These are phyloP conservation scores for Camelina neglecta DNA, from an alignment of 345 rosid species.

Conservation along the genomic window DNA sequence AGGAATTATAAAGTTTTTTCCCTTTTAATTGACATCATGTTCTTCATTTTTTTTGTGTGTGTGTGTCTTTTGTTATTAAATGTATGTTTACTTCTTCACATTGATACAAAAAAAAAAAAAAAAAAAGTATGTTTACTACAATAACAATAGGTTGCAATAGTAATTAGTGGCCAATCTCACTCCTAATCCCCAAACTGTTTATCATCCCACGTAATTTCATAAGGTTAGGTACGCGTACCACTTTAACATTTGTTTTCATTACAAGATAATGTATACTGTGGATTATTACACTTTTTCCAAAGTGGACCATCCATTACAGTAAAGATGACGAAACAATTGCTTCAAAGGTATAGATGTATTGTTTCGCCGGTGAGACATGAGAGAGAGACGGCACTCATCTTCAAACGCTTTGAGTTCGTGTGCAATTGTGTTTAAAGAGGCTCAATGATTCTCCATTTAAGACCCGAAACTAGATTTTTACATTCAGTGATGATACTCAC, in stretches of 20 bases:
- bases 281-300: background rate
- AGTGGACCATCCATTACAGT: background rate
- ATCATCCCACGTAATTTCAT: conserved; percentile 13
- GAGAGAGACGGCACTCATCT: background rate
- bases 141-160: conserved; percentile 9
- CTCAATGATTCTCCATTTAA: background rate
- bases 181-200: background rate
- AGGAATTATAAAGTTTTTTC: too few relatives aligned
- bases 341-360: background rate
- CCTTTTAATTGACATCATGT: too few relatives aligned
- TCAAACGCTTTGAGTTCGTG: background rate
- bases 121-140: background rate
- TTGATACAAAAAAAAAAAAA: too few relatives aligned
- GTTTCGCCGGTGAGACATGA: background rate
- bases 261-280: background rate
- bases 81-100: background rate
- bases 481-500: background rate
- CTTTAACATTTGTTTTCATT: background rate
- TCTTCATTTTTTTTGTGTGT: background rate
- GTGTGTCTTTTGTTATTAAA: background rate
- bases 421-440: background rate
- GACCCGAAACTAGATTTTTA: background rate
- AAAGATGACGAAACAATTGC: background rate
- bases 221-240: background rate
- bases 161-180: background rate